A percentile compares a stretch with the other conserved stretches of the same genome.
Conservation (phyloP, 2,329 filamentous ascomycete genomes). For the Kalaharituber pfeilii region DNA sequence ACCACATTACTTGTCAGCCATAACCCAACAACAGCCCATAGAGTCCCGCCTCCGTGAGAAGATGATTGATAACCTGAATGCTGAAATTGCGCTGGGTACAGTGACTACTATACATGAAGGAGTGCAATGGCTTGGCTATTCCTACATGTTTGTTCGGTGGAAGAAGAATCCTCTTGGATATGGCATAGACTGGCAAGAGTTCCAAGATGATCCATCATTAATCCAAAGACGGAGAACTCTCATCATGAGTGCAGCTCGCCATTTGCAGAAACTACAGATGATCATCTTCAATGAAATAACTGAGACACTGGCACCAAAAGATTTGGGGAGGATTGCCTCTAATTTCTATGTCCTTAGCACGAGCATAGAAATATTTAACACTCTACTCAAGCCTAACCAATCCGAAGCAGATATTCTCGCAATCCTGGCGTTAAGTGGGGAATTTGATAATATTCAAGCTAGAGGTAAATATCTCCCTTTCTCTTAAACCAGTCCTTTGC, state of each 20-base stretch:
- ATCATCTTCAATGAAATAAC: constrained; percentile 94
- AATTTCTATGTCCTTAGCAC: constrained; percentile 92
- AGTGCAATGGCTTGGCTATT: constrained; percentile 95
- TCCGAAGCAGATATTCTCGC: constrained; percentile 83
- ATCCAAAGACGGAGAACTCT: constrained; percentile 72
- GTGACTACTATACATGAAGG: constrained; percentile 89
- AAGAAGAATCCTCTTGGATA: constrained; percentile 77
- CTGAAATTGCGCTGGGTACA: constrained; percentile 81
- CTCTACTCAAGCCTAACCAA: constrained; percentile 70
- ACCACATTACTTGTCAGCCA: constrained; percentile 73
- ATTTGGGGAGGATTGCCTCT: constrained; percentile 89
- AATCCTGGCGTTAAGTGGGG: constrained; percentile 95
- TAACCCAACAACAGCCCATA: constrained; percentile 91
- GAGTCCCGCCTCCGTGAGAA: constrained; percentile 92
- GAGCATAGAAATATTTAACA: constrained; percentile 91
- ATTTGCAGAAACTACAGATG: constrained; percentile 89
- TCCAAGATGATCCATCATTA: constrained; percentile 69
- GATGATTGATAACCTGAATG: constrained; percentile 90
- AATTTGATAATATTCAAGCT: constrained; percentile 93
- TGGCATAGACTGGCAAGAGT: constrained; percentile 87
- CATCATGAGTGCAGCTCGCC: constrained; percentile 71
- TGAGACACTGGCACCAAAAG: constrained; percentile 82
- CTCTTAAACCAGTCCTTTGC: not conserved
- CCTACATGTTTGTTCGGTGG: constrained; percentile 95
- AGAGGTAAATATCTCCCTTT: constrained; percentile 28